Conservation (phyloP, 495 filamentous ascomycete genomes). For the Hypoxylon trugodes region DNA sequence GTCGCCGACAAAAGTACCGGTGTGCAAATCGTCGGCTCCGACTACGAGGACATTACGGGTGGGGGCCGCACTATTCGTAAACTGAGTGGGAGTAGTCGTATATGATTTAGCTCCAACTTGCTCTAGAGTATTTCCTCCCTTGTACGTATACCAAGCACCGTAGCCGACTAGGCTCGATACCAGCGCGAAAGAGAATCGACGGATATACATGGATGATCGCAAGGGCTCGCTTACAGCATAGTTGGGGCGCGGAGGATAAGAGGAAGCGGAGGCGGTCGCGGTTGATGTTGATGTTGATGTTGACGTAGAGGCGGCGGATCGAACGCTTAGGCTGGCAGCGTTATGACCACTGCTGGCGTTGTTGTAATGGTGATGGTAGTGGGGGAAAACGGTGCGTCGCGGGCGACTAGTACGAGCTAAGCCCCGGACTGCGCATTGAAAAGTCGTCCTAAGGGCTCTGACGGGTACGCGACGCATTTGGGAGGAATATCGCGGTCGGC, state of each 20-base stretch:
- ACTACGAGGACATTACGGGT: conserved; percentile 72
- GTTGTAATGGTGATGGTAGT: conserved; percentile 36
- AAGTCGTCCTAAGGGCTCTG: conserved; percentile 54
- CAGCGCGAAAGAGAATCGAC: conserved; percentile 53
- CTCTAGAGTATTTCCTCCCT: conserved; percentile 43
- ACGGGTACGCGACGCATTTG: conserved; percentile 59
- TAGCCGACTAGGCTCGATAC: conserved; percentile 59
- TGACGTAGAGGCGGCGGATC: conserved; percentile 24
- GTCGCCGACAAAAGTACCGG: conserved; percentile 79
- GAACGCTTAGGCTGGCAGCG: conserved; percentile 28
- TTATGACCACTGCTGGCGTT: too few relatives aligned
- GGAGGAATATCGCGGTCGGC: conserved; percentile 32
- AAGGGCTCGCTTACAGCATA: conserved; percentile 49
- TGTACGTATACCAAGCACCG: conserved; percentile 60
- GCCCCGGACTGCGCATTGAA: conserved; percentile 53
- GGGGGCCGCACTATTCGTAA: conserved; percentile 35
- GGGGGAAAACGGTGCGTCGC: conserved; percentile 37
- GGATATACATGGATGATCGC: conserved; percentile 60
- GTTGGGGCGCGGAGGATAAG: conserved; percentile 33
- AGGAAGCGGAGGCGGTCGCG: conserved; percentile 10
- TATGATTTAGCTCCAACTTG: conserved; percentile 41
- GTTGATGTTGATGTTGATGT: conserved; percentile 9
- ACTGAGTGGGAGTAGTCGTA: conserved; percentile 43
- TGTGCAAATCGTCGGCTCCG: conserved; percentile 84
- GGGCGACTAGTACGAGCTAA: conserved; percentile 49